Evolutionary conservation across 805 yeast genomes (phyloP).

Genomic region (Millerago galiae): DNA sequence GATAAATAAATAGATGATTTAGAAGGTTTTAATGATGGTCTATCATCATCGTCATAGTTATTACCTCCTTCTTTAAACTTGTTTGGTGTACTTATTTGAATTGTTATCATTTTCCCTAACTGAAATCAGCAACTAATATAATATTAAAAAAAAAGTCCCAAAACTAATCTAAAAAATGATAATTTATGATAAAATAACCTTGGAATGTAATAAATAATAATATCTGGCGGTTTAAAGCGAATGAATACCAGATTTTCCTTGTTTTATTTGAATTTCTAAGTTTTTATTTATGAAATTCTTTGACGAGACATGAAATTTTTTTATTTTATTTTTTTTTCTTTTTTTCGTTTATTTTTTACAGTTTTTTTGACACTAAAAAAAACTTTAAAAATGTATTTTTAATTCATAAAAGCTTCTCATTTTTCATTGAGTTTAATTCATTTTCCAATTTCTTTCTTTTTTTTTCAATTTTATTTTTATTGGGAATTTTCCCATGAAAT

Average conservation of each 20-base stretch:
- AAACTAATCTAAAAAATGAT: not conserved
- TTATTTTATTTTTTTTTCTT: not conserved
- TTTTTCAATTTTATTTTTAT: conserved; percentile 19
- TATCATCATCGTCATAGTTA: not conserved
- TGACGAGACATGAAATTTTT: not conserved
- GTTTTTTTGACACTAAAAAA: not conserved
- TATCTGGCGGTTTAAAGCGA: conserved; percentile 3
- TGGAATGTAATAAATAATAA: not conserved
- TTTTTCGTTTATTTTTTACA: not conserved
- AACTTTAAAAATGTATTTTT: not conserved
- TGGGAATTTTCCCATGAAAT: conserved; percentile 44
- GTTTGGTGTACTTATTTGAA: conserved; percentile 8
- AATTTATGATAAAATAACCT: too few relatives aligned
- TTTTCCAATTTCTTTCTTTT: conserved; percentile 16
- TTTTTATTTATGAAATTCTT: not conserved
- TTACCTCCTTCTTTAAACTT: conserved; percentile 2
- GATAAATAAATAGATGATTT: conserved; percentile 20
- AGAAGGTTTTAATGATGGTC: conserved; percentile 19
- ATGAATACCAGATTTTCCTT: conserved; percentile 4
- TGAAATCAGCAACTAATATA: not conserved
- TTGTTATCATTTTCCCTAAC: conserved; percentile 5
- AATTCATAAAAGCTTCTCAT: conserved; percentile 1
- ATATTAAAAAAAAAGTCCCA: not conserved
- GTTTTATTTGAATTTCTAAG: not conserved
- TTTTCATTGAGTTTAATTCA: conserved; percentile 7